These are phyloP conservation scores for Leccinum obscurum DNA, from an alignment of 768 basidiomycete genomes.

Conservation along the genomic window DNA sequence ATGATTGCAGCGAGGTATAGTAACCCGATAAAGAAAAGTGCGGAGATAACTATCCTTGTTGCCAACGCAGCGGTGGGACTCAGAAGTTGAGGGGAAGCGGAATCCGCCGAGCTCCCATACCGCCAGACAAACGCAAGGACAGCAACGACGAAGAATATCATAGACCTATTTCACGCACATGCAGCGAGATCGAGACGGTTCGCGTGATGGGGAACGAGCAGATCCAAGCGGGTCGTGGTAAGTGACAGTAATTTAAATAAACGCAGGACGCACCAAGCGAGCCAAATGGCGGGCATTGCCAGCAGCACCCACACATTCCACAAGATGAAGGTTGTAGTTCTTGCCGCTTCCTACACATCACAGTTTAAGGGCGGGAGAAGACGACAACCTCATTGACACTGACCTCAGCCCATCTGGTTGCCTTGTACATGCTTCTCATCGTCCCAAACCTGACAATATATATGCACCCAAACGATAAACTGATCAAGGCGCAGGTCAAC, in stretches of 20 bases:
- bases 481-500: conserved; percentile 66
- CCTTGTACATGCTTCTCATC: conserved; percentile 72
- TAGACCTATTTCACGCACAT: conserved; percentile 46
- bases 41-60: conserved; percentile 56
- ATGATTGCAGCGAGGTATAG: conserved; percentile 64
- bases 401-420: conserved; percentile 73
- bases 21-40: conserved; percentile 55
- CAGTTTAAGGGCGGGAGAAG: background rate
- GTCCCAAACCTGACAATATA: conserved; percentile 71
- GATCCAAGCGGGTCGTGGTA: background rate
- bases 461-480: conserved; percentile 69
- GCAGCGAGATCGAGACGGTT: background rate
- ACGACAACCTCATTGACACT: background rate
- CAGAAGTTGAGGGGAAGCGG: conserved; percentile 36
- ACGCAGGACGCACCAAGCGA: conserved; percentile 52
- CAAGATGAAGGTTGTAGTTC: conserved; percentile 43
- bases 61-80: conserved; percentile 42
- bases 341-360: conserved; percentile 53
- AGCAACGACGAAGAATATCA: conserved; percentile 61
- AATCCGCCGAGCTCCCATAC: conserved; percentile 49
- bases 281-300: conserved; percentile 68
- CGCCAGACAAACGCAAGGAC: conserved; percentile 72
- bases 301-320: conserved; percentile 75
- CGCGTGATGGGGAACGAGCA: background rate
- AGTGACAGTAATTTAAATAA: background rate